Base-by-base conservation (phyloP, 106 monocot species). In the Platanthera zijinensis region DNA sequence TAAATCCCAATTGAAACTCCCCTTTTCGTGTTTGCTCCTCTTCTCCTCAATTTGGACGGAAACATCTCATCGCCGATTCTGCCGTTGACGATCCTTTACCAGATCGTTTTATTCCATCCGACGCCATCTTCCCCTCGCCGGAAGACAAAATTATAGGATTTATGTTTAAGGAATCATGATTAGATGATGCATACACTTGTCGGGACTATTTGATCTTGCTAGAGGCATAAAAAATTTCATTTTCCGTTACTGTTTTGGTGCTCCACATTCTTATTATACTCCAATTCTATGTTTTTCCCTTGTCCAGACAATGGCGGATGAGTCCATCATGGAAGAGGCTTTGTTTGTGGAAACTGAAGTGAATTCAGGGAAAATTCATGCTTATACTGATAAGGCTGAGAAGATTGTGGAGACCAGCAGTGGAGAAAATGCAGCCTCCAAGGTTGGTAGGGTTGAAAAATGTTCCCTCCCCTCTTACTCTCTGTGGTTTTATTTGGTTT, bases 321-420 rank as follows among this genome's bases (percentile, higher is more conserved):
- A 71, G 75, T 62, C 70, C 56, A 39, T 75, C 5, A 61, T 82
- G 71, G 78, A 78, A 71, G 52, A 54, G 61, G 71, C 19, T 54
- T 50, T 77, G 32, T 51, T 47, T 81, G 50, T 59, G 53, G 71
- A 73, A 22, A 75, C 22, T 51, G 75, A 69, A 68, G 45, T 68
- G 49, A 78, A 64, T 74, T 64, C 73, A 17, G 52, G 4, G 17
- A 78, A 69, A 19, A 49, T 45, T 74, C 68, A 50, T 74, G 54
- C 28, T 59, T 69, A 45, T 68, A 19, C 10, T 49, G 39, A 75
- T 69, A 74, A 59, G 50, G 32, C 30, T 74, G 76, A 46, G 21
- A 15, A 74, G 76, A 80, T 73, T 76, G 75, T 4, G n/a, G 59
- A 51, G 53, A 19, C n/a, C 13, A 9, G 28, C 68, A 67, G 66